Percentiles rank a stretch among this genome's conserved stretches.
Evolutionary conservation across 1,139 yeast species (phyloP).

Genomic region (Yamadazyma diddensiae): DNA sequence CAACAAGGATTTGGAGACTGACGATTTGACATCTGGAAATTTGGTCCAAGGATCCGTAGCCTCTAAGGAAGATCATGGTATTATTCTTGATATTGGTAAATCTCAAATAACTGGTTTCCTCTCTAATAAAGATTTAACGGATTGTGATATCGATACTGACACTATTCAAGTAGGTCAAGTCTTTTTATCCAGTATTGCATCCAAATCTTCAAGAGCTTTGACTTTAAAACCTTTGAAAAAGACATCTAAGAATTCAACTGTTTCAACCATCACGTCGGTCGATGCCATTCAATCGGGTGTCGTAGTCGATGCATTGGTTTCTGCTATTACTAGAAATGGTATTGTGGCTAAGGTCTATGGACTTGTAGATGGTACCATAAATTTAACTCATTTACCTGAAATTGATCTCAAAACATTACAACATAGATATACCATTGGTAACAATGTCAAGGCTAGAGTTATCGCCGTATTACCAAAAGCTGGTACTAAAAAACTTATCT

Average conservation of each 20-base stretch:
- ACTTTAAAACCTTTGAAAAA: conserved; percentile 47
- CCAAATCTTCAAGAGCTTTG: conserved; percentile 57
- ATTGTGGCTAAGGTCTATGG: conserved; percentile 68
- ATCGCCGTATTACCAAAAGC: conserved; percentile 55
- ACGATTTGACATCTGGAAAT: conserved; percentile 62
- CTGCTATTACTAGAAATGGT: conserved; percentile 62
- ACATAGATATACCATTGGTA: conserved; percentile 65
- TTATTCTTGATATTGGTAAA: conserved; percentile 68
- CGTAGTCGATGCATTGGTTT: conserved; percentile 68
- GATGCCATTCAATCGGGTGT: conserved; percentile 86
- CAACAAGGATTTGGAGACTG: conserved; percentile 58
- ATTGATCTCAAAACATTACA: conserved; percentile 49
- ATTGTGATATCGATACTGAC: conserved; percentile 20
- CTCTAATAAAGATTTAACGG: conserved; percentile 59
- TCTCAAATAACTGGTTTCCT: conserved; percentile 64
- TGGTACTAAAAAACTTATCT: conserved; percentile 57
- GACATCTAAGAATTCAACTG: conserved; percentile 33
- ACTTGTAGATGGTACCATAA: conserved; percentile 68
- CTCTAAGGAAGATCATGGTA: conserved; percentile 91
- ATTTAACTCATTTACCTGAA: conserved; percentile 60
- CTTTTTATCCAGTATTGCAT: conserved; percentile 43
- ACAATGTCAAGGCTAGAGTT: conserved; percentile 66
- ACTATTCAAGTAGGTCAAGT: conserved; percentile 40
- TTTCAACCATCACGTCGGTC: conserved; percentile 60
- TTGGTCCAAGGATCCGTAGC: conserved; percentile 72